Evolutionary conservation across 140 eudicot genomes (phyloP), one percentile per base, ranked within the genome.

Genomic region (Bidens hawaiensis): DNA sequence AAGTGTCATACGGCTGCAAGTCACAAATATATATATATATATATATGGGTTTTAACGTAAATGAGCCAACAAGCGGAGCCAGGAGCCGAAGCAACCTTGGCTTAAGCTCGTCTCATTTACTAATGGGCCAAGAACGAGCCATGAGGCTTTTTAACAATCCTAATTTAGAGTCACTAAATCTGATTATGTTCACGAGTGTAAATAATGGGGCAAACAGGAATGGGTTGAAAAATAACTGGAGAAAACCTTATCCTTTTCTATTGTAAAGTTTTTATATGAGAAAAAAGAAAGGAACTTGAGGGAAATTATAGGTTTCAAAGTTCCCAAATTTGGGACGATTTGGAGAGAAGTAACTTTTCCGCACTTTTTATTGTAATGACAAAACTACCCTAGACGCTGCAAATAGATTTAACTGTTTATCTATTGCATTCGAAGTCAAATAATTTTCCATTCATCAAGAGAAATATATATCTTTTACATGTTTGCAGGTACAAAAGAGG

Each of bases 401-500:
- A n/a, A n/a, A n/a, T n/a, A n/a, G 19, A 41, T 41, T 26, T 8
- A 52, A 25, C 26, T 16, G 41, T 59, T 42, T 43, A 53, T 1
- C n/a, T 28, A n/a, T 40, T 16, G 25, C 11, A 5, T 25, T 45
- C 27, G 17, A 16, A 55, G 14, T 26, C 51, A 14, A 58, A 28
- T 6, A 43, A 47, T 15, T 48, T 42, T 18, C 5, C n/a, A 40
- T 47, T 52, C 9, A 40, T 49, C 16, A 45, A 22, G 45, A 62
- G 42, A 61, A 8, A 18, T 62, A 23, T 53, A 1, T 64, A 38
- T n/a, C 4, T 33, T n/a, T 60, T 50, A 30, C 9, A 31, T 69
- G 8, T 52, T 67, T 68, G 50, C 82, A 87, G 95, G 95, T 87
- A n/a, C 83, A 81, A 45, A 87, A 87, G 84, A 87, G 95, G 82